Conservation (phyloP, 164 flowering plant species). For the Berberis vulgaris region DNA sequence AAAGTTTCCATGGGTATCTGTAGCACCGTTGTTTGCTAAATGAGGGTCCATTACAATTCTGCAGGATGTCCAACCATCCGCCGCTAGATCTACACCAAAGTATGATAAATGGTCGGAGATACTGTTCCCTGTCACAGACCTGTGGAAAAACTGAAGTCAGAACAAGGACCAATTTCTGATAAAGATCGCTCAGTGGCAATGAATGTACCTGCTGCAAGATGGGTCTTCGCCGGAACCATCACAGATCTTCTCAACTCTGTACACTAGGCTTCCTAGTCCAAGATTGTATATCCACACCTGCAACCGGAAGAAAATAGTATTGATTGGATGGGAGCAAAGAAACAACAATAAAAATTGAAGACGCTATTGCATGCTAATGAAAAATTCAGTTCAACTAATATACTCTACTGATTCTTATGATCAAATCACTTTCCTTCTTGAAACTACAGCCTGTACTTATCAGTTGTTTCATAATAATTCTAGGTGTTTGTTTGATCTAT, state of each 20-base stretch:
- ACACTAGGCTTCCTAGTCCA: conserved; percentile 56
- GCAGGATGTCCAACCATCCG: conserved; percentile 51
- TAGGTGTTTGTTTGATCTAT: too few relatives aligned
- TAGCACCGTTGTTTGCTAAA: conserved; percentile 15
- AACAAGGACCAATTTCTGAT: not conserved
- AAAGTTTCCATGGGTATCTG: conserved; percentile 52
- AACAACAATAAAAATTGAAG: too few relatives aligned
- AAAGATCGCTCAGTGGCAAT: not conserved
- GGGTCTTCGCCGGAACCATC: conserved; percentile 98
- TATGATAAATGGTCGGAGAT: conserved; percentile 69
- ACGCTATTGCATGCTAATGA: too few relatives aligned
- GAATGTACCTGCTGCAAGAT: conserved; percentile 68
- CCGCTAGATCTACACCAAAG: conserved; percentile 52
- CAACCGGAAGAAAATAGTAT: conserved; percentile 4
- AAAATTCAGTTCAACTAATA: too few relatives aligned
- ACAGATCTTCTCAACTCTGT: conserved; percentile 67
- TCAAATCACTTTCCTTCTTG: too few relatives aligned
- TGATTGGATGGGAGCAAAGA: not conserved
- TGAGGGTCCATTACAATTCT: conserved; percentile 46
- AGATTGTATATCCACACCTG: conserved; percentile 85
- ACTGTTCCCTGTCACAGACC: conserved; percentile 87
- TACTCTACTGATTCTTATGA: too few relatives aligned
- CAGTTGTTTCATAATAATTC: too few relatives aligned
- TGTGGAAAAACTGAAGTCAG: conserved; percentile 20
- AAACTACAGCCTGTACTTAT: too few relatives aligned